Evolutionary conservation across 768 basidiomycete genomes (phyloP).

Genomic region (Sarcodon sp.): DNA sequence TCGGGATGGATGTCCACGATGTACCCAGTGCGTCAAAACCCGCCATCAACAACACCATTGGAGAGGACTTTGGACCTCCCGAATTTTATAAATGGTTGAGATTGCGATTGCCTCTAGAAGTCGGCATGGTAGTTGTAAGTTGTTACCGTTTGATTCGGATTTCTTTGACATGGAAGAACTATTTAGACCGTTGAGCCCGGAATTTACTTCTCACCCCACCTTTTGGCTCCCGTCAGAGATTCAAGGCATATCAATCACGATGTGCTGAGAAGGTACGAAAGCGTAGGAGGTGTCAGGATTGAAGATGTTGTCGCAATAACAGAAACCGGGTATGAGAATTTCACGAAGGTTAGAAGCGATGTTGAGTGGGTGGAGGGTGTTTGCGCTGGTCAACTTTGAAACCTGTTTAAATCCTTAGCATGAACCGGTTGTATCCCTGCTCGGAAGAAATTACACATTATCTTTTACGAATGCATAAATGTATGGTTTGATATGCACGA

Average conservation of each 20-base stretch:
- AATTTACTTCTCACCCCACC: slow-evolving; percentile 72
- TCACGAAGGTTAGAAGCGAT: slow-evolving; percentile 79
- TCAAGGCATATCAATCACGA: slow-evolving; percentile 59
- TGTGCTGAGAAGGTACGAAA: slow-evolving; percentile 57
- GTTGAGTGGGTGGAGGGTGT: slow-evolving; percentile 73
- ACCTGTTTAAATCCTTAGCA: not conserved
- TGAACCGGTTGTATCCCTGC: not conserved
- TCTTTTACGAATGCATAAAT: too few relatives aligned
- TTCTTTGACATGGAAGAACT: not conserved
- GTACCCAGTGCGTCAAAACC: slow-evolving; percentile 77
- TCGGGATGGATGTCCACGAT: slow-evolving; percentile 94
- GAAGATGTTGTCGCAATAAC: slow-evolving; percentile 87
- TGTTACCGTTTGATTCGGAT: not conserved
- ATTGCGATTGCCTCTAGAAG: slow-evolving; percentile 57
- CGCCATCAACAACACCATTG: slow-evolving; percentile 37
- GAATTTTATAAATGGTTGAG: slow-evolving; percentile 74
- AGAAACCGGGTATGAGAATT: slow-evolving; percentile 60
- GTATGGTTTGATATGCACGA: too few relatives aligned
- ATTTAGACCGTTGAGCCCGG: slow-evolving; percentile 83
- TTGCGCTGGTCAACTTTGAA: slow-evolving; percentile 49
- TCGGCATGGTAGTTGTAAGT: slow-evolving; percentile 80
- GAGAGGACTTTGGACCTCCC: slow-evolving; percentile 25
- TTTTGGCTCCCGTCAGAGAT: slow-evolving; percentile 51
- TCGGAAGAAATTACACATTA: too few relatives aligned
- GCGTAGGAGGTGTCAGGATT: slow-evolving; percentile 85